Base-by-base conservation (phyloP, 495 filamentous ascomycete species). In the Mytilinidion resinicola region DNA sequence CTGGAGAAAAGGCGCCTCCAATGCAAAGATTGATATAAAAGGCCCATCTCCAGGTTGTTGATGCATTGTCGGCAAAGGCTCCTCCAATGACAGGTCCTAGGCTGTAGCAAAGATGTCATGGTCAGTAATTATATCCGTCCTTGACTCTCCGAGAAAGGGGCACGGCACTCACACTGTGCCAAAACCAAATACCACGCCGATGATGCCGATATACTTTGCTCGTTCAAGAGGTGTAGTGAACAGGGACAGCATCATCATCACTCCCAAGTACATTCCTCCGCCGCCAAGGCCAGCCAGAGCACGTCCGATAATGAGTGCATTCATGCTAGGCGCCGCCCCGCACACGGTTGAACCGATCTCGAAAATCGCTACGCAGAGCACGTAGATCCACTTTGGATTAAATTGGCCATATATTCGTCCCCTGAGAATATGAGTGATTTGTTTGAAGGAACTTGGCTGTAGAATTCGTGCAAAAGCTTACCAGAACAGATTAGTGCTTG, bases 41-140 rank as follows among this genome's bases (percentile, higher is more conserved):
- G 4, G 8, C 48, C 56, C 56, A 60, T 30, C 57, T 6, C 57
- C 57, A 60, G n/a, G n/a, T n/a, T 21, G 52, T 60, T 3, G 39
- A 12, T 9, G 19, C 14, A 17, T 11, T 21, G 9, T 17, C 47
- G 51, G 50, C 51, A 20, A 60, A 56, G n/a, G 57, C 51, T 5
- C 57, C 57, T 46, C 51, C 57, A 19, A 60, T 36, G n/a, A 59
- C 7, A 8, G 56, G 56, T 6, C 42, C 42, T 46, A 46, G n/a
- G n/a, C n/a, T n/a, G n/a, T n/a, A n/a, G n/a, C n/a, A n/a, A n/a
- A n/a, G n/a, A n/a, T n/a, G n/a, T n/a, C n/a, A n/a, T n/a, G n/a
- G n/a, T n/a, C n/a, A n/a, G n/a, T n/a, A n/a, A n/a, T n/a, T n/a
- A n/a, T n/a, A n/a, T n/a, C n/a, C n/a, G n/a, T n/a, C n/a, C n/a